Evolutionary conservation across 148 eudicot species (phyloP), one percentile per base, ranked within the genome.

Genomic region (Silene uniflora): DNA sequence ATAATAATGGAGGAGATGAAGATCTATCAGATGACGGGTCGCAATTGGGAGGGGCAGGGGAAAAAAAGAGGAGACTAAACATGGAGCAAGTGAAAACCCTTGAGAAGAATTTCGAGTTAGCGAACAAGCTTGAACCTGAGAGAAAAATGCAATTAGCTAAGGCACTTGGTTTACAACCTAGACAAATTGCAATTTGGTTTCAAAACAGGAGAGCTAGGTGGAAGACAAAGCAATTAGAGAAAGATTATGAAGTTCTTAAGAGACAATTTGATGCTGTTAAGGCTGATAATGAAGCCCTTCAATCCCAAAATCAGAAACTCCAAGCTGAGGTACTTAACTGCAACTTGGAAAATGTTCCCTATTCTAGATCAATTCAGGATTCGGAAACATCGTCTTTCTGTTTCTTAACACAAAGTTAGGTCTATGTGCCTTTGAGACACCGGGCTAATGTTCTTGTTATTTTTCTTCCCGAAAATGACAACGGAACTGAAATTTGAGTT

Each of bases 161-260:
- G 49, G 94, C 94, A 32, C 97, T 95, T 77, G 97, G 97, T 1
- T 86, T 95, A 5, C 97, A 95, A 71, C 99, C 99, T 0, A 91
- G 98, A 55, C 99, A 95, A 66, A 82, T 95, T 62, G 99, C 99
- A 0, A 92, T 95, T 42, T 95, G 99, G 99, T 95, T 95, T 58
- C 99, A 95, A 72, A 95, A 95, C 44, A 82, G 99, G 49, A 86
- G 99, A 77, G 99, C 99, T 2, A 83, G 99, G 29, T 95, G 99
- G 93, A 95, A 95, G 75, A 95, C 99, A 5, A 95, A 95, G 84
- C 99, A 95, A 67, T 77, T 95, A 55, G 99, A 95, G 84, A 95
- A 87, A 70, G 99, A 95, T 75, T 95, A 92, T 84, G 91, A 92
- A 8, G 39, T 87, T 42, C 89, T 95, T 58, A 95, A 91, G 84